Evolutionary conservation across 345 rosid species (phyloP).

Genomic region (Carallia brachiata): DNA sequence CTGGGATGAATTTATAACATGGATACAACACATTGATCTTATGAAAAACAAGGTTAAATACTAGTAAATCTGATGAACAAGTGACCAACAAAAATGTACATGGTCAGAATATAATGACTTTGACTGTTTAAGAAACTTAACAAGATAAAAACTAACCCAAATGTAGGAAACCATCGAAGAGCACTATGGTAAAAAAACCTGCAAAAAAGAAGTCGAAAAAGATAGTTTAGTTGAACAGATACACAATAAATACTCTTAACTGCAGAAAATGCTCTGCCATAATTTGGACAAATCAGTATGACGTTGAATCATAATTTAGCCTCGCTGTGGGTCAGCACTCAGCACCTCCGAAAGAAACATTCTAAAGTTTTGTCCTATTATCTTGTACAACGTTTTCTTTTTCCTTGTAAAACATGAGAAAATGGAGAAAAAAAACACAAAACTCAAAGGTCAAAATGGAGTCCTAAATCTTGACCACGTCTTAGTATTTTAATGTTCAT

Average conservation of each 20-base stretch:
- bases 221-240: not conserved
- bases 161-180: slow-evolving; percentile 77
- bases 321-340: too few relatives aligned
- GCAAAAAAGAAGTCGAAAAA: slow-evolving; percentile 23
- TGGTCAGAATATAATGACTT: not conserved
- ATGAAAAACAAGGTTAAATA: not conserved
- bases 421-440: too few relatives aligned
- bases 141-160: slow-evolving; percentile 54
- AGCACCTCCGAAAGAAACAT: too few relatives aligned
- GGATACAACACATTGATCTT: not conserved
- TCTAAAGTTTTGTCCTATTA: too few relatives aligned
- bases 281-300: not conserved
- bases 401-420: too few relatives aligned
- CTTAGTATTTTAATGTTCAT: too few relatives aligned
- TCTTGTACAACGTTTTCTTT: too few relatives aligned
- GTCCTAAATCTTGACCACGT: too few relatives aligned
- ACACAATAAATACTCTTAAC: not conserved
- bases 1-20: not conserved
- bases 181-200: slow-evolving; percentile 98
- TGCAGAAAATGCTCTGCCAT: not conserved
- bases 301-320: too few relatives aligned
- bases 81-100: not conserved
- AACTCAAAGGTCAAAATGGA: too few relatives aligned
- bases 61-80: not conserved
- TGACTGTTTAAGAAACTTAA: not conserved